Conservation (phyloP, 1,284 basidiomycete genomes). For the Papiliotrema nemorosa region DNA sequence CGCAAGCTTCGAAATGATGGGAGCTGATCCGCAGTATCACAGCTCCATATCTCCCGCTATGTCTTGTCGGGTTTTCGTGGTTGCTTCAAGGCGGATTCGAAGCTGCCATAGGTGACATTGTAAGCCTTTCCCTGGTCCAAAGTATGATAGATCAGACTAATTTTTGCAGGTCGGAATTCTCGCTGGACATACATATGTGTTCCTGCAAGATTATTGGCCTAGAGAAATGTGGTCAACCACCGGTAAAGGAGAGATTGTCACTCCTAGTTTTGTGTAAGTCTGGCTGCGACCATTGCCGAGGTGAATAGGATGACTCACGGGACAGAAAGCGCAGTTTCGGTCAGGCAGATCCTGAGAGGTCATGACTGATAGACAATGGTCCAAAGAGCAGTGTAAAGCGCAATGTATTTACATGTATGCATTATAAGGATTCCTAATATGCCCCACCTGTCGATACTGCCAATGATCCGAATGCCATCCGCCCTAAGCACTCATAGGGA, state of each 20-base stretch:
- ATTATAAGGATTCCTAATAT: too few relatives aligned
- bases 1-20: not conserved
- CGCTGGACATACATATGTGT: slow-evolving; percentile 88
- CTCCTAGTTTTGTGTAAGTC: slow-evolving; percentile 74
- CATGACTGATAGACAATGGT: too few relatives aligned
- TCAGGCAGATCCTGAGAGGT: too few relatives aligned
- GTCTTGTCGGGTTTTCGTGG: slow-evolving; percentile 85
- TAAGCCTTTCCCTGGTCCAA: slow-evolving; percentile 36
- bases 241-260: slow-evolving; percentile 59
- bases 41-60: slow-evolving; percentile 89
- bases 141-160: slow-evolving; percentile 13
- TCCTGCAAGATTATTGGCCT: slow-evolving; percentile 90
- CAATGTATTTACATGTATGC: too few relatives aligned
- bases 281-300: not conserved
- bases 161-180: slow-evolving; percentile 68
- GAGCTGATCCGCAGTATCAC: slow-evolving; percentile 59
- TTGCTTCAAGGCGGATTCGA: slow-evolving; percentile 79
- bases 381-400: too few relatives aligned
- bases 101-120: slow-evolving; percentile 76
- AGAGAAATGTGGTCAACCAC: slow-evolving; percentile 65
- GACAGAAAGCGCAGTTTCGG: slow-evolving; percentile 21
- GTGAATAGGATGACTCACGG: not conserved
- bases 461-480: too few relatives aligned
- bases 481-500: too few relatives aligned
- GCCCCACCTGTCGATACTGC: too few relatives aligned